These are phyloP conservation scores for Aspergillus texensis DNA, from an alignment of 2,329 filamentous ascomycete species.

Conservation along the genomic window DNA sequence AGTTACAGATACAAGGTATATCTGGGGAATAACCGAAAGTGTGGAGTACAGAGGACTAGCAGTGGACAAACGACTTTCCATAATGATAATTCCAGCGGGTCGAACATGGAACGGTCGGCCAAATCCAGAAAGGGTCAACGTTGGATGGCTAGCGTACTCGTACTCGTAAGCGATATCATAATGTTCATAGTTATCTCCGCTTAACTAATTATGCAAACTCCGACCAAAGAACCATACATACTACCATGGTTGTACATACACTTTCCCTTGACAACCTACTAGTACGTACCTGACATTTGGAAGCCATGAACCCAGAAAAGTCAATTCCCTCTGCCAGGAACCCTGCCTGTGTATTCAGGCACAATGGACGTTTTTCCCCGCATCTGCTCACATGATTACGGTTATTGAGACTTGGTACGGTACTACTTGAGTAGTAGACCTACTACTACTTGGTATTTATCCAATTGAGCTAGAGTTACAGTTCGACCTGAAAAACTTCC, in stretches of 20 bases:
- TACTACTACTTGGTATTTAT: background rate
- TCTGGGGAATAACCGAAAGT: constrained; percentile 5
- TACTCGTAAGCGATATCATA: background rate
- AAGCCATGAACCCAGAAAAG: constrained; percentile 1
- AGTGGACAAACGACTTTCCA: background rate
- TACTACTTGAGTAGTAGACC: background rate
- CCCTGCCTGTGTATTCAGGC: background rate
- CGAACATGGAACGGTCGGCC: background rate
- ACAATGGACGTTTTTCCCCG: background rate
- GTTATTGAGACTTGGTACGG: background rate
- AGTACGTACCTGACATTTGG: background rate
- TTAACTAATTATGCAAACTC: background rate
- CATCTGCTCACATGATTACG: background rate
- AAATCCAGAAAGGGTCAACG: background rate
- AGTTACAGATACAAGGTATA: constrained; percentile 1
- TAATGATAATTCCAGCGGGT: background rate
- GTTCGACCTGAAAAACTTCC: background rate
- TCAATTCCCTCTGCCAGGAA: background rate
- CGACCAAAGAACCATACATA: background rate
- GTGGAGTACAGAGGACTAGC: constrained; percentile 6
- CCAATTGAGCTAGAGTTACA: background rate
- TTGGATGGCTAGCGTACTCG: background rate
- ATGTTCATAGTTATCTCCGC: background rate
- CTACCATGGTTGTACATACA: background rate
- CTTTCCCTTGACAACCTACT: background rate